phyloP scores from a whole-genome alignment of 2,329 filamentous ascomycete genomes.

The Magnaporthales sp. region DNA sequence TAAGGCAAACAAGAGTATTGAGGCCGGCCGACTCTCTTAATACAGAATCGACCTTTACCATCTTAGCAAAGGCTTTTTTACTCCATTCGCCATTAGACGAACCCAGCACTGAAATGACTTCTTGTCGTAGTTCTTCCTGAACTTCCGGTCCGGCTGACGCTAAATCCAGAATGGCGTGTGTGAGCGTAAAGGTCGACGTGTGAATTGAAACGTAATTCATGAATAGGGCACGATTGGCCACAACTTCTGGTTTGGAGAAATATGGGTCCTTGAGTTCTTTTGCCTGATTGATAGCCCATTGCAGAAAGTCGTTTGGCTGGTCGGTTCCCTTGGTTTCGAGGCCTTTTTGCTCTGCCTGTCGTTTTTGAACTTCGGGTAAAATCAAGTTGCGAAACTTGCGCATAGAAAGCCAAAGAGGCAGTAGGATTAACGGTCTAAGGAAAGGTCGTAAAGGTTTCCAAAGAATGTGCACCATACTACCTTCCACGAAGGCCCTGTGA shows the following conservation, averaged over 20 bases:
- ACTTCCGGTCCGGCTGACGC: conserved; percentile 17
- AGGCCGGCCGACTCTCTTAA: conserved; percentile 32
- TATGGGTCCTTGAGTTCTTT: conserved; percentile 18
- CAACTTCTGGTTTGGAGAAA: conserved; percentile 21
- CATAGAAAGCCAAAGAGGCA: neutral
- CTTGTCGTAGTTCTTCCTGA: conserved; percentile 23
- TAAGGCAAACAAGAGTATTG: conserved; percentile 26
- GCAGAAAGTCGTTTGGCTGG: conserved; percentile 26
- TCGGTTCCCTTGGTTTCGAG: neutral
- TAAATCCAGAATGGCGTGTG: conserved; percentile 27
- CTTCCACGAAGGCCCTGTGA: neutral
- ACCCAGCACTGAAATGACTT: conserved; percentile 18
- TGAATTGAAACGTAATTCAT: conserved; percentile 28
- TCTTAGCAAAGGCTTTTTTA: conserved; percentile 20
- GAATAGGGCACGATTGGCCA: conserved; percentile 22
- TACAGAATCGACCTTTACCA: conserved; percentile 29
- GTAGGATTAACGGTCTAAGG: neutral
- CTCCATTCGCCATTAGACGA: neutral
- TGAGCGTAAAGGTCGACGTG: conserved; percentile 28
- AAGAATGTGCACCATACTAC: neutral
- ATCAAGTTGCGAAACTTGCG: neutral
- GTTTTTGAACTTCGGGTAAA: neutral
- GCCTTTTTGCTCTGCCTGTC: neutral
- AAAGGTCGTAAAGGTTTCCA: neutral
- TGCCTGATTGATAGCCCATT: conserved; percentile 29